These are phyloP conservation scores for Cornus controversa DNA, from an alignment of 148 eudicot species.

Conservation along the genomic window DNA sequence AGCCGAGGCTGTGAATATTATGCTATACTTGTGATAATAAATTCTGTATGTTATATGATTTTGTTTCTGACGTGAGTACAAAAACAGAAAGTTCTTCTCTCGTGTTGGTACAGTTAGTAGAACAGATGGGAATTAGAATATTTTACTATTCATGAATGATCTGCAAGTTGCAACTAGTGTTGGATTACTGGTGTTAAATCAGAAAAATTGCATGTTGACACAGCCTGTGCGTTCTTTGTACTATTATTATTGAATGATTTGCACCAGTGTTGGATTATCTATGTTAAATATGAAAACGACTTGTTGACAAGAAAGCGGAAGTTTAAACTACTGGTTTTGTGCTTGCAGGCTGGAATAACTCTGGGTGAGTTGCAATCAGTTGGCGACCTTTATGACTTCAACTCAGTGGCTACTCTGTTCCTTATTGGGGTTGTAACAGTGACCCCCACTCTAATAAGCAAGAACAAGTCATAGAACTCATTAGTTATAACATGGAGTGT, in stretches of 20 bases:
- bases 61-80: too few species aligned
- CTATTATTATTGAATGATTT: neutral
- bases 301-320: neutral
- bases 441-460: conserved; percentile 75
- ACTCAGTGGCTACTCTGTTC: conserved; percentile 85
- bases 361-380: conserved; percentile 83
- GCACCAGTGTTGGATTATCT: neutral
- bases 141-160: neutral
- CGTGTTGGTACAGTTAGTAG: neutral
- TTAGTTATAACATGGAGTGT: neutral
- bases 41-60: too few species aligned
- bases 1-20: too few species aligned
- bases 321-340: neutral
- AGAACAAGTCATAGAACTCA: conserved; percentile 37
- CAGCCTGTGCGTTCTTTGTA: neutral
- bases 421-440: conserved; percentile 73
- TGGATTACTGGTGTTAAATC: neutral
- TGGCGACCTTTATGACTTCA: conserved; percentile 80
- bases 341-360: conserved; percentile 79
- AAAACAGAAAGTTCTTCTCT: neutral
- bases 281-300: too few species aligned
- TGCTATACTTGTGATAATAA: too few species aligned
- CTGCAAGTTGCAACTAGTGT: too few species aligned
- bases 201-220: neutral
- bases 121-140: too few species aligned